phyloP scores from a whole-genome alignment of 495 filamentous ascomycete species.

The Chaetomidium leptoderma region DNA sequence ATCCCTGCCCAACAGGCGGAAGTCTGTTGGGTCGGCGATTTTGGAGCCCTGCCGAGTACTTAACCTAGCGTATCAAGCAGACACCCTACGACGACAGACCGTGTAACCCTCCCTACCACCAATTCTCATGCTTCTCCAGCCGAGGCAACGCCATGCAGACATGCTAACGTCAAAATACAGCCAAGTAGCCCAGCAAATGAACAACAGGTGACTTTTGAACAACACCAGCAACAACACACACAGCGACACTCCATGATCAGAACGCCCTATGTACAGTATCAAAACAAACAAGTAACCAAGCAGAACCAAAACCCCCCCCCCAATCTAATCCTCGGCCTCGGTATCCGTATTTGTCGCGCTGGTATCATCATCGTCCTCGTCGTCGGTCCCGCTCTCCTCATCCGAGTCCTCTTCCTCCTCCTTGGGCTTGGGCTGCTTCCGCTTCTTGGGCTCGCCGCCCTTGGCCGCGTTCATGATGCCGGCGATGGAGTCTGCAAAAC shows the following conservation, averaged over 20 bases:
- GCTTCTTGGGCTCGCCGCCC: constrained; percentile 51
- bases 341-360: constrained; percentile 80
- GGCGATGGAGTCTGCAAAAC: constrained; percentile 72
- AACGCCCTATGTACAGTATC: constrained; percentile 15
- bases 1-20: no score
- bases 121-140: no score
- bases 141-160: no score
- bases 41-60: no score
- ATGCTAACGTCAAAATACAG: no score
- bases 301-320: neutral
- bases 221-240: neutral
- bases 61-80: no score
- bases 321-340: constrained; percentile 52
- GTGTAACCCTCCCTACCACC: no score
- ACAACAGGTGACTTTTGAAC: no score
- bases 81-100: no score
- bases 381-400: constrained; percentile 85
- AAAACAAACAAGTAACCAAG: constrained; percentile 1
- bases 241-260: neutral
- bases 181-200: no score
- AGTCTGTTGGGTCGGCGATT: no score
- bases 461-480: constrained; percentile 93
- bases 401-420: constrained; percentile 62
- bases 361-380: constrained; percentile 67
- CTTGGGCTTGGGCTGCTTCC: constrained; percentile 30